Evolutionary conservation across 495 filamentous ascomycete genomes (phyloP).

Genomic region (Pyrenula massariospora): DNA sequence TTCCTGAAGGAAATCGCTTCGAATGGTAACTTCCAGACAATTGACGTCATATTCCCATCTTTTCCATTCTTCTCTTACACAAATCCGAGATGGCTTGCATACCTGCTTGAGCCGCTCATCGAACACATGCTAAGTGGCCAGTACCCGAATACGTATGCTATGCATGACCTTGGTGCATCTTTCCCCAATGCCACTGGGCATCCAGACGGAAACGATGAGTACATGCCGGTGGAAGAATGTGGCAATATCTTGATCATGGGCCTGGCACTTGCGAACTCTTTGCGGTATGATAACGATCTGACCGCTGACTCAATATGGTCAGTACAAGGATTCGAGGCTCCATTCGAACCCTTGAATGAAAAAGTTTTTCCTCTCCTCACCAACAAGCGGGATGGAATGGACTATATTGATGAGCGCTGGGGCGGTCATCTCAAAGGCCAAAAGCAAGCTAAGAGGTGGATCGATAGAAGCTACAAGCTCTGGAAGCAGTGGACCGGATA

Average conservation of each 20-base stretch:
- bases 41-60: slow-evolving; percentile 93
- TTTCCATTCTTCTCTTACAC: slow-evolving; percentile 95
- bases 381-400: slow-evolving; percentile 29
- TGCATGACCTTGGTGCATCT: slow-evolving; percentile 82
- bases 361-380: slow-evolving; percentile 27
- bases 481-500: slow-evolving; percentile 94
- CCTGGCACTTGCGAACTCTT: slow-evolving; percentile 69
- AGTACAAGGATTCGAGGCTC: slow-evolving; percentile 14
- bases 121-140: slow-evolving; percentile 87
- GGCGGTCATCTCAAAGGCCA: slow-evolving; percentile 35
- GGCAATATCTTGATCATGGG: slow-evolving; percentile 97
- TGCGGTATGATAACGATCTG: slow-evolving; percentile 53
- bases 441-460: slow-evolving; percentile 42
- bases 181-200: slow-evolving; percentile 94
- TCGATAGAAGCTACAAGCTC: slow-evolving; percentile 55
- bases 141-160: slow-evolving; percentile 82
- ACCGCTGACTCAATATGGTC: slow-evolving; percentile 41
- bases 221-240: slow-evolving; percentile 96
- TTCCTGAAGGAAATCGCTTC: slow-evolving; percentile 95
- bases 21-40: slow-evolving; percentile 89
- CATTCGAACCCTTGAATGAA: slow-evolving; percentile 9
- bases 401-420: slow-evolving; percentile 41
- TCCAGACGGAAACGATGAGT: slow-evolving; percentile 76
- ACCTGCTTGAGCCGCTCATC: slow-evolving; percentile 78
- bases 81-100: slow-evolving; percentile 83